Evolutionary conservation across 2,329 filamentous ascomycete genomes (phyloP).

Genomic region (Pseudocercospora vitis): DNA sequence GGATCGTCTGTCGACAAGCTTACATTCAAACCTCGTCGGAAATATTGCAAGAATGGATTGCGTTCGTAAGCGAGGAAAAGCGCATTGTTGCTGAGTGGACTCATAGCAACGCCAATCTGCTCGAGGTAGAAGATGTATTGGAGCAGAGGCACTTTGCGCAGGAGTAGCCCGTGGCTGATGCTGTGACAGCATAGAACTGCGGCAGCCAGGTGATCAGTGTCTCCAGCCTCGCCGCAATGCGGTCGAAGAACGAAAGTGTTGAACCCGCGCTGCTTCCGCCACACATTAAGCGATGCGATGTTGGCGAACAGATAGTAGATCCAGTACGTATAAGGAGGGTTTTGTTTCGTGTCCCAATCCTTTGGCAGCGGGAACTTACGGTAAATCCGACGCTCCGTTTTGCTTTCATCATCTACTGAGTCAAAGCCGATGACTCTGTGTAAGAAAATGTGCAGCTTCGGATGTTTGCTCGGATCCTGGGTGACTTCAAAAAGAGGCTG

Average conservation of each 20-base stretch:
- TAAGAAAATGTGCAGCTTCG: constrained; percentile 90
- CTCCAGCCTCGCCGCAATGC: constrained; percentile 94
- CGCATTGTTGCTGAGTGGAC: constrained; percentile 96
- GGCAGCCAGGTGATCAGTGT: constrained; percentile 92
- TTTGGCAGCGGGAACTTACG: constrained; percentile 91
- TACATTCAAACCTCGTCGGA: constrained; percentile 90
- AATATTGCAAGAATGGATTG: constrained; percentile 94
- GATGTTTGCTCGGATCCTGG: constrained; percentile 78
- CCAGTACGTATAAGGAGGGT: constrained; percentile 98
- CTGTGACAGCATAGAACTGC: constrained; percentile 91
- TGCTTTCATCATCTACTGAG: constrained; percentile 97
- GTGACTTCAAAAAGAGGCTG: constrained; percentile 94
- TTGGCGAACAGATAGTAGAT: constrained; percentile 97
- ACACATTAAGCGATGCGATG: constrained; percentile 86
- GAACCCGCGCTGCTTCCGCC: constrained; percentile 87
- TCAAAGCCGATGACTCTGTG: constrained; percentile 96
- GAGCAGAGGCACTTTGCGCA: constrained; percentile 89
- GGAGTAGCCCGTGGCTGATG: constrained; percentile 88
- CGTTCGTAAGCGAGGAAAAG: constrained; percentile 94
- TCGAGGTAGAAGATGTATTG: constrained; percentile 98
- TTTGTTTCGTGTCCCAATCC: constrained; percentile 87
- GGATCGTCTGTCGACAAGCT: constrained; percentile 96
- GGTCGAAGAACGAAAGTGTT: constrained; percentile 92
- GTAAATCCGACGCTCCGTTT: constrained; percentile 89
- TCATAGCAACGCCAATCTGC: constrained; percentile 98